These are phyloP conservation scores for Fusarium nanum DNA, from an alignment of 2,329 filamentous ascomycete genomes.

Conservation along the genomic window DNA sequence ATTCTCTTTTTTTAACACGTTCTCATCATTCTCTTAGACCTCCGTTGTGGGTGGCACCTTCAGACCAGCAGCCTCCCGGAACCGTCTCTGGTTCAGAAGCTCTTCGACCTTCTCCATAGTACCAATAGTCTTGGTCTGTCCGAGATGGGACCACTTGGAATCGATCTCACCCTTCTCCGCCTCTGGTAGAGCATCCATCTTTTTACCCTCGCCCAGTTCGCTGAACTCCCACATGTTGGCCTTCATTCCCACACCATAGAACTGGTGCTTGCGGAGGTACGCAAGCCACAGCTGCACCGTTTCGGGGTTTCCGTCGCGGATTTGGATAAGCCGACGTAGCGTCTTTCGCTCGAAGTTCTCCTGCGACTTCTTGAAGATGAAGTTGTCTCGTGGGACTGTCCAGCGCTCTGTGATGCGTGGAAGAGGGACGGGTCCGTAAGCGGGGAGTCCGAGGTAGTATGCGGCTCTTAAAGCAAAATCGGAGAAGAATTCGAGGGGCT, in stretches of 20 bases:
- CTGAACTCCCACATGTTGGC: slow-evolving; percentile 95
- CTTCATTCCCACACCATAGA: slow-evolving; percentile 98
- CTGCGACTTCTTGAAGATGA: slow-evolving; percentile 97
- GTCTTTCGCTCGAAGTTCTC: slow-evolving; percentile 98
- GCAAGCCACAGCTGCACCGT: slow-evolving; percentile 92
- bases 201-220: slow-evolving; percentile 64
- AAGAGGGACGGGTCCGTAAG: slow-evolving; percentile 85
- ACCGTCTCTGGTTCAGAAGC: slow-evolving; percentile 64
- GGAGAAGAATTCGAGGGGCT: slow-evolving; percentile 92
- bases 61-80: slow-evolving; percentile 53
- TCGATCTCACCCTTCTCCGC: slow-evolving; percentile 53
- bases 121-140: slow-evolving; percentile 61
- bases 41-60: slow-evolving; percentile 41
- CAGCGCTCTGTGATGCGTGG: slow-evolving; percentile 90
- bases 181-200: slow-evolving; percentile 42
- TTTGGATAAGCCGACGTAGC: slow-evolving; percentile 85
- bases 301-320: slow-evolving; percentile 90
- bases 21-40: slow-evolving; percentile 11
- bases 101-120: slow-evolving; percentile 68
- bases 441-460: slow-evolving; percentile 90
- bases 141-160: slow-evolving; percentile 67
- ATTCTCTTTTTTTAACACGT: neutral
- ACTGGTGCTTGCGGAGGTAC: slow-evolving; percentile 90
- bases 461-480: slow-evolving; percentile 95
- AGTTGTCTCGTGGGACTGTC: slow-evolving; percentile 90